These are phyloP conservation scores for Panicum hallii DNA, from an alignment of 202 grass and related monocot genomes.

Conservation along the genomic window DNA sequence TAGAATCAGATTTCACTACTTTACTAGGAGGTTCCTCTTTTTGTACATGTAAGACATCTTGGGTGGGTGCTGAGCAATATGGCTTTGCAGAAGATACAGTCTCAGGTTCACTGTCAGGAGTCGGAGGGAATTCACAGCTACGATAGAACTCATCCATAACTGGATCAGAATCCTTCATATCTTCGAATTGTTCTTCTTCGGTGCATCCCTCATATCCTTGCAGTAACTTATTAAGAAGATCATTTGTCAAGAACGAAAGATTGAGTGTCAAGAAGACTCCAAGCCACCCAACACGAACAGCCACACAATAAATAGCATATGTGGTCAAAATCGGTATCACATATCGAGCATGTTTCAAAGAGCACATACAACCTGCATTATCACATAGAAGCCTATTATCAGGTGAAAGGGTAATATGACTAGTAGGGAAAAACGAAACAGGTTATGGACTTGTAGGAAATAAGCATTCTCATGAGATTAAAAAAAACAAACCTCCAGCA, in stretches of 20 bases:
- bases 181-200: slow-evolving; percentile 59
- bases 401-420: slow-evolving; percentile 25
- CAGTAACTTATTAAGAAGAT: slow-evolving; percentile 82
- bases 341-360: slow-evolving; percentile 84
- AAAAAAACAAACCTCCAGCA: slow-evolving; percentile 78
- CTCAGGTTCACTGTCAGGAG: slow-evolving; percentile 76
- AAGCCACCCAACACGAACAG: slow-evolving; percentile 70
- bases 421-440: background rate
- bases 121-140: slow-evolving; percentile 67
- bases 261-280: slow-evolving; percentile 88
- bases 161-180: slow-evolving; percentile 69
- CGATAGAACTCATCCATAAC: slow-evolving; percentile 69
- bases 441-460: background rate
- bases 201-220: slow-evolving; percentile 63
- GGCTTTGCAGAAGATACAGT: slow-evolving; percentile 60
- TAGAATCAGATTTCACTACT: slow-evolving; percentile 66
- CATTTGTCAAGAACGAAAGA: slow-evolving; percentile 92
- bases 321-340: slow-evolving; percentile 78
- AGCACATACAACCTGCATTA: slow-evolving; percentile 90
- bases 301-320: slow-evolving; percentile 88
- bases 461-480: slow-evolving; percentile 27
- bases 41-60: slow-evolving; percentile 71
- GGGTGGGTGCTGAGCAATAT: slow-evolving; percentile 66
- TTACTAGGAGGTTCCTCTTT: slow-evolving; percentile 80
- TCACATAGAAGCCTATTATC: slow-evolving; percentile 39